Conservation (phyloP, 257 asterid species). For the Penstemon davidsonii region DNA sequence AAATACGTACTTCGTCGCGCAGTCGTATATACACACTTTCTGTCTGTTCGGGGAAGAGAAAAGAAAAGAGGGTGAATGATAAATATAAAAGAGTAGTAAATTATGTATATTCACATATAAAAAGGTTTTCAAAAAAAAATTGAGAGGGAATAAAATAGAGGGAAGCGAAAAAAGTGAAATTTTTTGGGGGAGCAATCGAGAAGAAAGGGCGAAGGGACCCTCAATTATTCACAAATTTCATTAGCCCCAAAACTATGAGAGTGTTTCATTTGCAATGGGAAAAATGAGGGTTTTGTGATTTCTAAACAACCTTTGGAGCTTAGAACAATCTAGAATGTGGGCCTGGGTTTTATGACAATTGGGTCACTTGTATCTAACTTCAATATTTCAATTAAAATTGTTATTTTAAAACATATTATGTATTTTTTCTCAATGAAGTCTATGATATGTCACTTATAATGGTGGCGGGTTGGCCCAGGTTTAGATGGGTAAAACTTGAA, state of each 20-base stretch:
- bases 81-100: no score
- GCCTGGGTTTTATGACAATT: not conserved
- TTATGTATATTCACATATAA: not conserved
- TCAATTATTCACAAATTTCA: not conserved
- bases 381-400: no score
- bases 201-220: not conserved
- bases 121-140: not conserved
- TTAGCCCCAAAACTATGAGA: not conserved
- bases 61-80: not conserved
- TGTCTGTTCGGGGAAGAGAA: not conserved
- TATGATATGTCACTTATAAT: no score
- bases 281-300: not conserved
- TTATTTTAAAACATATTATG: no score
- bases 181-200: not conserved
- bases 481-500: no score
- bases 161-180: not conserved
- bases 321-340: not conserved
- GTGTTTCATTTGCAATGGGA: not conserved
- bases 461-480: no score
- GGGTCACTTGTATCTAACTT: not conserved
- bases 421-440: no score
- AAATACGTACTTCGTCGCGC: not conserved
- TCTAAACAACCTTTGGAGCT: not conserved
- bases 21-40: not conserved
- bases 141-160: not conserved